Evolutionary conservation across 768 basidiomycete species (phyloP), one percentile per base, ranked within the genome.

Genomic region (Terana coerulea): DNA sequence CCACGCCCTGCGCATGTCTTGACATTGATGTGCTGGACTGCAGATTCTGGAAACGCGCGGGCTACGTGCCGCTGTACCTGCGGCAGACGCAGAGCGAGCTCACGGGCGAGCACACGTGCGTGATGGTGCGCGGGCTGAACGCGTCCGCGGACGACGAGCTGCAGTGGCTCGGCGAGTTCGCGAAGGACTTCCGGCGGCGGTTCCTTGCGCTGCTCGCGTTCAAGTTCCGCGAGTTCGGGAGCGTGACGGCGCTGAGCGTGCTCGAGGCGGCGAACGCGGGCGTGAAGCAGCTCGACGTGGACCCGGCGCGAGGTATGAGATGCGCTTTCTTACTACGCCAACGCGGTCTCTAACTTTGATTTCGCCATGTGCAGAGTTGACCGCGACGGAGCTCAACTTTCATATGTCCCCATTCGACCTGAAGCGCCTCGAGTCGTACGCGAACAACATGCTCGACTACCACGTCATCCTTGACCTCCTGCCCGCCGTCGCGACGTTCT

Each of bases 1-100:
- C n/a, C n/a, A n/a, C n/a, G n/a, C n/a, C n/a, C n/a, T n/a, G n/a
- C n/a, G n/a, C n/a, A n/a, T n/a, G n/a, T n/a, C n/a, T n/a, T n/a
- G n/a, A n/a, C n/a, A n/a, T n/a, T n/a, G n/a, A n/a, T n/a, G 41
- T 58, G 31, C 61, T 29, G 28, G 39, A 19, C n/a, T 15, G 28
- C 31, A 78, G 91, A 54, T 99, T 98, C 74, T 98, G 97, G 97
- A 98, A 98, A 69, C 81, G 92, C 19, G 84, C 86, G 1, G 89
- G 91, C 11, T 99, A 88, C 65, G 79, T 91, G 0, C 97, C 97
- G 0, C 74, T 98, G 12, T 98, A 98, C 62, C 69, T 98, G 26
- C 84, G 95, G 26, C 97, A 98, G 69, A 95, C 93, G 5, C 76
- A 85, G 52, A 97, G 92, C 65, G 94, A 97, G 60, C 76, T 98